These are phyloP conservation scores for Emmonsia crescens DNA, from an alignment of 2,329 filamentous ascomycete species.

Conservation along the genomic window DNA sequence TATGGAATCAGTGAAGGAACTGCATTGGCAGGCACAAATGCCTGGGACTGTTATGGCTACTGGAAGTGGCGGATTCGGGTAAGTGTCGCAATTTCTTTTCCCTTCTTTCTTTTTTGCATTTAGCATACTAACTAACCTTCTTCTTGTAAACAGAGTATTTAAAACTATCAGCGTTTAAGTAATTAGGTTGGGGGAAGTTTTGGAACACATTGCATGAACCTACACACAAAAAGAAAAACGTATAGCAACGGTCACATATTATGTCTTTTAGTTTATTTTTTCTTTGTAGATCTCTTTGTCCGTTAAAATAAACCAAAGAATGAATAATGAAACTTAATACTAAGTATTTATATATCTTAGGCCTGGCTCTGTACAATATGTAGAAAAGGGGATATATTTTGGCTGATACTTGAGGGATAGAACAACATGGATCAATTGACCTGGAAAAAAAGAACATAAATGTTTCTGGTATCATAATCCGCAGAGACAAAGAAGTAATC, in stretches of 20 bases:
- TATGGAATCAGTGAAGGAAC: constrained; percentile 86
- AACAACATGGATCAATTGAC: too few species aligned
- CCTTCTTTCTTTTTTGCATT: not conserved
- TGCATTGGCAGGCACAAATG: constrained; percentile 97
- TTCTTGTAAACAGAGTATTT: constrained; percentile 49
- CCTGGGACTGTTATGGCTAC: constrained; percentile 82
- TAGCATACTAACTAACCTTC: constrained; percentile 9
- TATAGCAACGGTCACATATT: not conserved
- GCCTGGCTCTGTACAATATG: not conserved
- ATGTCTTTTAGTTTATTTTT: not conserved
- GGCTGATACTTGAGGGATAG: not conserved
- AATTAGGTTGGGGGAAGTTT: not conserved
- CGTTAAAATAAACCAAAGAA: not conserved
- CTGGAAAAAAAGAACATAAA: too few species aligned
- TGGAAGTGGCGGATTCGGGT: constrained; percentile 70
- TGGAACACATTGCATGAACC: not conserved
- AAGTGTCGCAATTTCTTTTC: constrained; percentile 20
- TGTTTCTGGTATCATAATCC: too few species aligned
- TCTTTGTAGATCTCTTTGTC: not conserved
- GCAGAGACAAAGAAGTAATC: not conserved
- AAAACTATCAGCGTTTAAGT: constrained; percentile 67
- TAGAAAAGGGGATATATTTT: not conserved
- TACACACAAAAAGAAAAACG: not conserved
- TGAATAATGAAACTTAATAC: not conserved
- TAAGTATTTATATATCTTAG: not conserved